Evolutionary conservation across 2,329 filamentous ascomycete genomes (phyloP), one percentile per base, ranked within the genome.

Genomic region (Fusarium buxicola): DNA sequence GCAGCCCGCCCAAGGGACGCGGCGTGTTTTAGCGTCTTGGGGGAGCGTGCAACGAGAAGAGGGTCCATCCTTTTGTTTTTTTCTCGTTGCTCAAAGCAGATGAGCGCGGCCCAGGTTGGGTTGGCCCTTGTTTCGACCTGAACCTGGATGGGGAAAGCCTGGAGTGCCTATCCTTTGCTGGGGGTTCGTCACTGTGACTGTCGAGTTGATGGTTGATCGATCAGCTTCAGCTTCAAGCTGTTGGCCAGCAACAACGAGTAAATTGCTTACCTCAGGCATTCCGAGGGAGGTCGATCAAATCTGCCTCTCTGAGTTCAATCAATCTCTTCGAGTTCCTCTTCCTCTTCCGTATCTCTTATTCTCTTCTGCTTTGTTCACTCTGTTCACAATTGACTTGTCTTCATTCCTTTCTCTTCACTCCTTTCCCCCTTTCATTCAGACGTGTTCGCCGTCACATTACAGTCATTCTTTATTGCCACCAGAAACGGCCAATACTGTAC

Each of bases 261-360:
- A 39, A 51, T 58, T 66, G 62, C 62, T 65, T 66, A 65, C 62
- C 46, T 64, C 61, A 65, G 61, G 43, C 39, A 64, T 53, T 65
- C 28, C 44, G 45, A 52, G 46, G 62, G 45, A 52, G 46, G 62
- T 59, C 45, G 51, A 66, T 65, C 62, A 65, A 12, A 51, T 65
- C 43, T 52, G 12, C n/a, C 35, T 65, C 41, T 55, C 54, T 47
- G 46, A 53, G 31, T 31, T 53, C 46, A 39, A 44, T 58, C 43
- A 62, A 65, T 55, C 44, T 51, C 45, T 38, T 45, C 38, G 36
- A 58, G 51, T 55, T 59, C 62, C 39, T 65, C 25, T 62, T 50
- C 18, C 62, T n/a, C n/a, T n/a, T n/a, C n/a, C n/a, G 27, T 18
- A 44, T 28, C 30, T n/a, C n/a, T 24, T 40, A 30, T 39, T 41